Conservation (phyloP, 2,329 filamentous ascomycete species). For the Diaporthe destruens region DNA sequence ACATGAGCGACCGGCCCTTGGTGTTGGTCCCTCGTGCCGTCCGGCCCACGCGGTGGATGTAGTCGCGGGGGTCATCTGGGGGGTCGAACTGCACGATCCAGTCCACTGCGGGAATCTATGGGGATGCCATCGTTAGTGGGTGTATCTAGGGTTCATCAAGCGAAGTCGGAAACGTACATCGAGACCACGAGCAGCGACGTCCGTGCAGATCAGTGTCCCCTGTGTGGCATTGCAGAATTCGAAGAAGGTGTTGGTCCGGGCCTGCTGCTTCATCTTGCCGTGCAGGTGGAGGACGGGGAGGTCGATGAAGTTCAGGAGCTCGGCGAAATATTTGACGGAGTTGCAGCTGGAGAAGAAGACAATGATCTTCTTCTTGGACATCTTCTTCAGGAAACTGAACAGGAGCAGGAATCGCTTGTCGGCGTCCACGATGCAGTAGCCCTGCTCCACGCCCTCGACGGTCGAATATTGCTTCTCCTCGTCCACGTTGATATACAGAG, state of each 20-base stretch:
- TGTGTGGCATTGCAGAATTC: slow-evolving; percentile 85
- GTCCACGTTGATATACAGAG: slow-evolving; percentile 97
- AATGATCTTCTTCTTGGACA: slow-evolving; percentile 96
- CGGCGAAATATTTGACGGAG: slow-evolving; percentile 94
- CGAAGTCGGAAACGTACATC: slow-evolving; percentile 69
- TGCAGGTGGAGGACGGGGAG: slow-evolving; percentile 88
- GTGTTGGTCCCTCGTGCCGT: slow-evolving; percentile 87
- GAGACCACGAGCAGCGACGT: slow-evolving; percentile 93
- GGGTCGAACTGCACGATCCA: slow-evolving; percentile 98
- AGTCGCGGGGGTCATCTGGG: slow-evolving; percentile 89
- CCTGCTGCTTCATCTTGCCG: slow-evolving; percentile 98
- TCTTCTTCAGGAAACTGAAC: slow-evolving; percentile 93
- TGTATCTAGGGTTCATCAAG: neutral
- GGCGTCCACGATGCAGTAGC: slow-evolving; percentile 92
- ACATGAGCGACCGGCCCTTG: slow-evolving; percentile 91
- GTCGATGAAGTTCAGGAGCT: slow-evolving; percentile 98
- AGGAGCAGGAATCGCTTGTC: slow-evolving; percentile 94
- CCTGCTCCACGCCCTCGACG: slow-evolving; percentile 93
- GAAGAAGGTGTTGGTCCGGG: slow-evolving; percentile 98
- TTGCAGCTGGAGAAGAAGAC: slow-evolving; percentile 95
- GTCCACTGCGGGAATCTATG: slow-evolving; percentile 88
- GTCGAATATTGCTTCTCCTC: slow-evolving; percentile 90
- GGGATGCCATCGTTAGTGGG: slow-evolving; percentile 42
- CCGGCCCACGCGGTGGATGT: slow-evolving; percentile 96
- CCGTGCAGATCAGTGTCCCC: slow-evolving; percentile 93